phyloP scores from a whole-genome alignment of 2,329 filamentous ascomycete species.

The Fusarium buxicola region DNA sequence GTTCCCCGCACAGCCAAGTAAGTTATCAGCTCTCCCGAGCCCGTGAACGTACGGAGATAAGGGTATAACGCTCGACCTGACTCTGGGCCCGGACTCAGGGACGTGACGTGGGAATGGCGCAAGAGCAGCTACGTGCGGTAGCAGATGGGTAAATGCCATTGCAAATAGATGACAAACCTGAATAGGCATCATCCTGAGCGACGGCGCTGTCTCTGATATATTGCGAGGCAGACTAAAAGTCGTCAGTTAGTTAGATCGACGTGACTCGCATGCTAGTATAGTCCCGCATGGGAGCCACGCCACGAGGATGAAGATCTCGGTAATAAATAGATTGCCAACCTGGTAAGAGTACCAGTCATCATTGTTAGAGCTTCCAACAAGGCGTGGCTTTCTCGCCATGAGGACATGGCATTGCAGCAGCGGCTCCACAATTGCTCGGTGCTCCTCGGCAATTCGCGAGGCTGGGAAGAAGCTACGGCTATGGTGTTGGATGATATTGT shows the following conservation, averaged over 20 bases:
- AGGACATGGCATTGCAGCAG: not conserved
- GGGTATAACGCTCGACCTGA: not conserved
- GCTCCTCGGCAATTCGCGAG: not conserved
- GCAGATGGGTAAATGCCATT: not conserved
- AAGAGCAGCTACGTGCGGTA: not conserved
- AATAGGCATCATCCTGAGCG: not conserved
- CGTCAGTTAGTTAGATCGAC: not conserved
- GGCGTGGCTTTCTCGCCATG: not conserved
- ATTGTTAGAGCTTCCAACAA: not conserved
- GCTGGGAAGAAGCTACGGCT: not conserved
- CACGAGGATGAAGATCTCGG: not conserved
- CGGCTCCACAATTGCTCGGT: not conserved
- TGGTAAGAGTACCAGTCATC: no score
- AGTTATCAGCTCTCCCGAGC: not conserved
- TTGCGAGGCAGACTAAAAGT: constrained; percentile 1
- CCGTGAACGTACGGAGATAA: not conserved
- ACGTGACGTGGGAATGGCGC: not conserved
- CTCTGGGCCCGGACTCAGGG: not conserved
- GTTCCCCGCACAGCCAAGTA: constrained; percentile 2
- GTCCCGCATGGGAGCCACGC: not conserved
- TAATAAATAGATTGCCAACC: not conserved
- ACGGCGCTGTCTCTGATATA: not conserved
- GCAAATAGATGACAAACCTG: not conserved
- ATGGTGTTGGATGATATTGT: not conserved
- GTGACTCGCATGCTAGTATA: constrained; percentile 6